Evolutionary conservation across 345 rosid genomes (phyloP), one percentile per base, ranked within the genome.

Genomic region (Aegle marmelos): DNA sequence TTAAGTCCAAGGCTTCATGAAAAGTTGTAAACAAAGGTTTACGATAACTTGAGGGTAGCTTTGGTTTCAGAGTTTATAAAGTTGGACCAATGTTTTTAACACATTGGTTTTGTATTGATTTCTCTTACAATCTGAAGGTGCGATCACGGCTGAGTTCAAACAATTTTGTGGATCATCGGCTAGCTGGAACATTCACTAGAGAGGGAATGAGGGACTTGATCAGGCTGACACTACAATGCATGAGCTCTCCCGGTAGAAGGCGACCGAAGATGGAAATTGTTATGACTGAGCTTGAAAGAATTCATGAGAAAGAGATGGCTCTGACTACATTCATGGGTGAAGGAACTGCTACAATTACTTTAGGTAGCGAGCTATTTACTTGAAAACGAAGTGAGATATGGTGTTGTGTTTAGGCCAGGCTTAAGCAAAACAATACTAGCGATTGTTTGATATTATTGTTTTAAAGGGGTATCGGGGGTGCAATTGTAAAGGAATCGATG

Each of bases 301-400:
- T 92, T 31, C 77, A 78, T 50, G 87, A 85, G 60, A 83, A 87
- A 69, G 92, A 87, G 78, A 84, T 83, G 86, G 84, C 79, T 34
- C 28, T 88, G 69, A 91, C 94, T 53, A 88, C 90, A 30, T 69
- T 86, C 78, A 85, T 82, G 90, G 94, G 94, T 3, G 94, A 87
- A 60, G 84, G 86, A 19, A 85, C 91, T 48, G 69, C 88, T 33
- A 83, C 79, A 58, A 78, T 92, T 37, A 83, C 84, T 80, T 86
- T 85, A 22, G 97, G 97, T 61, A 92, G 97, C 64, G 90, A 92
- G 80, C 80, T 90, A 30, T 91, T 91, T 70, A 81, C 80, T 70
- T 85, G 64, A 56, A 74, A 61, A 62, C 68, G 54, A 77, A 77
- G 31, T 19, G 28, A 68, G 37, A 22, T 76, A 14, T 65, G 63